Base-by-base conservation (phyloP, 352 stramenopile genomes). In the Globisporangium cederbergense region DNA sequence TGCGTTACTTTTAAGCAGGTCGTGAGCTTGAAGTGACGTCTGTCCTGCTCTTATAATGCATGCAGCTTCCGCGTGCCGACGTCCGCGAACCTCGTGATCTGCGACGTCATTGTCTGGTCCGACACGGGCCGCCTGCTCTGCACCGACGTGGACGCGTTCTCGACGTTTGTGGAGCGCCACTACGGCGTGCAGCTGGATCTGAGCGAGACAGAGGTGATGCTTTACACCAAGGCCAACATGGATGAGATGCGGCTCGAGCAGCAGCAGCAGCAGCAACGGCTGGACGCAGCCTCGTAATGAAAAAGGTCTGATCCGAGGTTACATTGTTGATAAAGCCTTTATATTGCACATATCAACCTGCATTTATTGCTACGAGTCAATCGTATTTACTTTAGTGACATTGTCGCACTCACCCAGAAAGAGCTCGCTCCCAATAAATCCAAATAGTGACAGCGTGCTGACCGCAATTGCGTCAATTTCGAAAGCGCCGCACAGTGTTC, bases 171-270 rank as follows among this genome's bases (percentile, higher is more conserved):
- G 8, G 66, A 80, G 14, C 75, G 71, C 34, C 81, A 79, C 22
- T 90, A 90, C 63, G 79, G 83, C 52, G 64, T 92, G 14, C 78
- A 89, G 55, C 62, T 90, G 58, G 83, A 92, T 40, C 65, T 90
- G 54, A 79, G 60, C 38, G 81, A 92, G 22, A 65, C 78, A 7
- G 83, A 92, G 56, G 61, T 92, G 28, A 60, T 79, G 47, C 68
- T 89, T 18, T 85, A 88, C 65, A 76, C 88, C 58, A 88, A 87
- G 53, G 78, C 79, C 18, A 89, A 92, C 69, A 69, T 89, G 49
- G 79, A 92, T 25, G 83, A 90, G 60, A 62, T 87, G 47, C 74
- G 78, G 0, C 67, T 75, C 4, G 68, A 74, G 16, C 67, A 79
- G 50, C 50, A 43, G n/a, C 60, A 58, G 34, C 60, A 57, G 6